Percentiles rank a stretch among this genome's conserved stretches.
phyloP scores from a whole-genome alignment of 345 rosid genomes.

The Geranium rotundifolium region DNA sequence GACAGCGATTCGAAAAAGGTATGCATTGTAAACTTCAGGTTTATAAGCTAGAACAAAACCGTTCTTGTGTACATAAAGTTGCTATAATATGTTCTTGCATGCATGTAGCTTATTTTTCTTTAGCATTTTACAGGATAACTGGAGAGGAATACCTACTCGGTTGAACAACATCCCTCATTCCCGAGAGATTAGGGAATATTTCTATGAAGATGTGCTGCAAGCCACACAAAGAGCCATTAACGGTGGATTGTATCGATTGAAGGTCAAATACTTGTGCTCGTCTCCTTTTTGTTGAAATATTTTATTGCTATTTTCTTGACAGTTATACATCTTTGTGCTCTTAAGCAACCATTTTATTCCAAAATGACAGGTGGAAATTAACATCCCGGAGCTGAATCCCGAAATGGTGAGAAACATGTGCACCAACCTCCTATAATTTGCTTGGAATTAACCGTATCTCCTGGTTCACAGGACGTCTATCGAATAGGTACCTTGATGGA shows the following conservation, averaged over 20 bases:
- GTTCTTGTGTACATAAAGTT: slow-evolving; percentile 5
- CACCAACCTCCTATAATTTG: neutral
- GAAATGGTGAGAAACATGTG: slow-evolving; percentile 55
- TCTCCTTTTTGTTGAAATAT: neutral
- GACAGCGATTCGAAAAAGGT: too few species aligned
- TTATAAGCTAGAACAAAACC: too few species aligned
- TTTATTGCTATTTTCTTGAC: neutral
- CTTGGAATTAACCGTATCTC: too few species aligned
- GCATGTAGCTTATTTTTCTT: slow-evolving; percentile 21
- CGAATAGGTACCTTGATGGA: slow-evolving; percentile 95
- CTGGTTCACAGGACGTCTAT: slow-evolving; percentile 73
- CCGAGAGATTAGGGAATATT: slow-evolving; percentile 77
- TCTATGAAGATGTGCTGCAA: slow-evolving; percentile 74
- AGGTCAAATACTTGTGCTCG: slow-evolving; percentile 24
- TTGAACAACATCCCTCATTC: slow-evolving; percentile 95
- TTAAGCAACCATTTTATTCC: too few species aligned
- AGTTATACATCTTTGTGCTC: too few species aligned
- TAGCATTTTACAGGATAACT: slow-evolving; percentile 49
- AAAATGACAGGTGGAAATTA: slow-evolving; percentile 65
- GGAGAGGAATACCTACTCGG: slow-evolving; percentile 93
- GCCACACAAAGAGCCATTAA: slow-evolving; percentile 64
- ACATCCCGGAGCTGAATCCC: slow-evolving; percentile 88
- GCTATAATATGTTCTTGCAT: too few species aligned
- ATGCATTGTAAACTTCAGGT: too few species aligned
- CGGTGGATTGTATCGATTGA: slow-evolving; percentile 58